Evolutionary conservation across 768 basidiomycete genomes (phyloP), one percentile per base, ranked within the genome.

Genomic region (Boletellus ananas): DNA sequence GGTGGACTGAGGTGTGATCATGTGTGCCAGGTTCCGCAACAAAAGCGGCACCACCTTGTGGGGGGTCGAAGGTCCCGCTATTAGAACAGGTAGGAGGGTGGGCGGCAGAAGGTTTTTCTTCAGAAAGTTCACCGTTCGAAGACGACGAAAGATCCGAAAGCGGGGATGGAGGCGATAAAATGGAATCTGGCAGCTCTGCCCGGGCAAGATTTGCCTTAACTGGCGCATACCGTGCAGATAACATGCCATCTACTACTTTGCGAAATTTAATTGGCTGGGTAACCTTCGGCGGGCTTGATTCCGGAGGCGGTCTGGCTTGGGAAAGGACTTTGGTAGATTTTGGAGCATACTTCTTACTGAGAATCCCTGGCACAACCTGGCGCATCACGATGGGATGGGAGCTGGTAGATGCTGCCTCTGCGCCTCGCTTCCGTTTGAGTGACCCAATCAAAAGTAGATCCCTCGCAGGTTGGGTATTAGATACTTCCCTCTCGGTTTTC

Each of bases 211-310:
- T 57, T 48, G 55, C 10, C 44, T 63, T 63, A 34, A 50, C 45
- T 34, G 59, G 48, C 10, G 54, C 45, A 27, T 70, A 66, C 33
- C 58, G 64, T 23, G 54, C 58, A 34, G 70, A 58, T 34, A 68
- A 38, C 60, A 70, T 72, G 45, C 72, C 71, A 42, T 67, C 65
- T n/a, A 67, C 64, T 12, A 70, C 73, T 31, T 71, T 72, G 17
- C 73, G 72, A 51, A 72, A 72, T 52, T 60, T 66, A n/a, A 74
- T 55, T 34, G 64, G 68, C 1, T 66, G 67, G 10, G 45, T 52
- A 25, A 16, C 50, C 43, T 58, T 70, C 16, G 41, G 55, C 2
- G 58, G 57, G 34, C 58, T 67, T 10, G 40, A 21, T 39, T 51
- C 57, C n/a, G 20, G 31, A 29, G 55, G 54, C 12, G 47, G 36